These are phyloP conservation scores for Macroventuria anomochaeta DNA, from an alignment of 2,329 filamentous ascomycete genomes.

Conservation along the genomic window DNA sequence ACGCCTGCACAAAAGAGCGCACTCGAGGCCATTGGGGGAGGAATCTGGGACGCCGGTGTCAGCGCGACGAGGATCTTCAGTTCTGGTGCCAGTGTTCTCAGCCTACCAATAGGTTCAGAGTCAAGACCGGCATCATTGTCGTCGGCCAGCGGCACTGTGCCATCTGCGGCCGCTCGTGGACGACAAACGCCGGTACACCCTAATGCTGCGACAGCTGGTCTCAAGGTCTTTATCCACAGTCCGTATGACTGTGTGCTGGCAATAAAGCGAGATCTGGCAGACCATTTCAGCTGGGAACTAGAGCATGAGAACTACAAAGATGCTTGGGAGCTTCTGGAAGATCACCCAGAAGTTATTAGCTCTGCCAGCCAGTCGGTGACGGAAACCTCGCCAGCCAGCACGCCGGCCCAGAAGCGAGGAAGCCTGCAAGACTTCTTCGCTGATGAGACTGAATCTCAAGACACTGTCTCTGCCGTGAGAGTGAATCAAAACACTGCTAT, in stretches of 20 bases:
- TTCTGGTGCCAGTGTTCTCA: slow-evolving; percentile 77
- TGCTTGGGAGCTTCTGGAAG: slow-evolving; percentile 87
- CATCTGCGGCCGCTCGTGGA: slow-evolving; percentile 25
- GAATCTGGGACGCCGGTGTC: slow-evolving; percentile 89
- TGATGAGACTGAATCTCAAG: slow-evolving; percentile 70
- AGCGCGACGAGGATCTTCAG: slow-evolving; percentile 88
- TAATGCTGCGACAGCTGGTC: slow-evolving; percentile 61
- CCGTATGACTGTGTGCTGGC: slow-evolving; percentile 96
- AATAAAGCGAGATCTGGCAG: slow-evolving; percentile 82
- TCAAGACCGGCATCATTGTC: slow-evolving; percentile 44
- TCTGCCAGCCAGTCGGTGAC: slow-evolving; percentile 47
- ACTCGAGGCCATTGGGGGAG: slow-evolving; percentile 75
- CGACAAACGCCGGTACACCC: slow-evolving; percentile 51
- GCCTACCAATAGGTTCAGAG: slow-evolving; percentile 51
- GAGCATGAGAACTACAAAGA: slow-evolving; percentile 81
- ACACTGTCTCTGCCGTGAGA: slow-evolving; percentile 65
- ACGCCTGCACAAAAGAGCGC: slow-evolving; percentile 72
- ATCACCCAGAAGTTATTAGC: slow-evolving; percentile 76
- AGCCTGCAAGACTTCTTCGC: slow-evolving; percentile 71
- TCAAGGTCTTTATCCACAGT: slow-evolving; percentile 93
- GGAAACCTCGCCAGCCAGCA: slow-evolving; percentile 50
- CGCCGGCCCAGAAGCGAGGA: slow-evolving; percentile 52
- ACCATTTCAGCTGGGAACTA: slow-evolving; percentile 85
- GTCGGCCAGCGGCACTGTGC: slow-evolving; percentile 30
- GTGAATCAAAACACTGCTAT: slow-evolving; percentile 66